Evolutionary conservation across 1,284 basidiomycete species (phyloP), one percentile per base, ranked within the genome.

Genomic region (Ustilago bromivora): DNA sequence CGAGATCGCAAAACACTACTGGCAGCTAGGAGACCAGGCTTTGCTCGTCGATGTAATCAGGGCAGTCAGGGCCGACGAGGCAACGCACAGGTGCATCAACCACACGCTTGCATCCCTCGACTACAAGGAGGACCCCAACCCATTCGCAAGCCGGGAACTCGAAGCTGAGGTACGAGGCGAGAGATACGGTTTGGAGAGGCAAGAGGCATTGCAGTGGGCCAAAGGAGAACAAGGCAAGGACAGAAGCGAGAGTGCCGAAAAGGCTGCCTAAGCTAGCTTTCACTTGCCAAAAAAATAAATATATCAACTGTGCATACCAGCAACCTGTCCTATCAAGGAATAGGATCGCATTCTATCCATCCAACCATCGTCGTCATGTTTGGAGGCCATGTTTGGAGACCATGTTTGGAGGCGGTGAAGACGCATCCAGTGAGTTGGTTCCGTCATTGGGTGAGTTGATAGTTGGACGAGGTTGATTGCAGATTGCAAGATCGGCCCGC

Each of bases 11-110:
- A 94, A 74, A 56, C 75, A 96, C 84, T 97, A 98, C 88, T 98
- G 95, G 95, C 91, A 94, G 61, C 89, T 97, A 40, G 56, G 62
- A 31, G 61, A 70, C 2, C 89, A 92, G 78, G 92, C 95, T 0
- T 94, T 90, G 80, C 88, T 98, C 70, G 88, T 94, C 31, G 96
- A 98, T 82, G 92, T 98, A 55, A 89, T 98, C 65, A 92, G 93
- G 80, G 94, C 94, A 15, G 93, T 99, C 19, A 90, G 93, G 61
- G 94, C 94, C 13, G 96, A 99, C 86, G 96, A 98, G 86, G 91
- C 80, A 13, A 78, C 76, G 13, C 81, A 83, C 35, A 69, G 81
- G 28, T 79, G 74, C 55, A 76, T 80, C 59, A 80, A 83, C 67
- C 81, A 83, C 51, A 79, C 78, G 6, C 71, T 83, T 35, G 81